Evolutionary conservation across 768 basidiomycete species (phyloP), one percentile per base, ranked within the genome.

Genomic region (Tylopilus sp.): DNA sequence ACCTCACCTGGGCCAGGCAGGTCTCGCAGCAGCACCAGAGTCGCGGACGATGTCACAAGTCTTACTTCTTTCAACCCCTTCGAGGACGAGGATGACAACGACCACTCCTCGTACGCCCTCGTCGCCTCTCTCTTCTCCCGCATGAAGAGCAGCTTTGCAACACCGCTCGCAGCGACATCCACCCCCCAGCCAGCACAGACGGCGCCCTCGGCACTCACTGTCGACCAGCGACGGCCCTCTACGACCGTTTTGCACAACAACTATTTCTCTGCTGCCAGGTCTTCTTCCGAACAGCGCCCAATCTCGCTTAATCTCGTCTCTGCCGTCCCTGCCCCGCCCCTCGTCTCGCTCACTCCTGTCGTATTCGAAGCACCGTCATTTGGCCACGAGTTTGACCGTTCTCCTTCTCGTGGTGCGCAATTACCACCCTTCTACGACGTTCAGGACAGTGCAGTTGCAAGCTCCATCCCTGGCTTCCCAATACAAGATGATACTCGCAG

Each of bases 401-500:
- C 81, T 1, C 75, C 82, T 21, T 77, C 79, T 52, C 79, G 81
- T 13, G 67, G 72, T 50, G 78, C 75, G 12, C 68, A 73, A 40
- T 72, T 76, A 28, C 71, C 82, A 7, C 79, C 83, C 7, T 71
- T 73, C 5, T 75, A 77, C 48, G 88, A 88, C 25, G 69, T 71
- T 20, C 69, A 73, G 6, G 75, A 78, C 47, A 73, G 73, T 15
- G 69, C 76, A 3, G 83, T 86, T 67, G 85, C 84, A 17, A 86
- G 84, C 2, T 79, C 84, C 21, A 94, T 97, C 31, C 94, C 94
- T 33, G 94, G 94, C 0, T 97, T 97, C 59, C 89, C 93, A 3
- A 90, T 97, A 9, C 86, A 82, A 50, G 94, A 95, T 62, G 94
- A 97, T 68, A 83, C 91, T 22, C 78, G 92, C 46, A 94, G 93